Base-by-base conservation (phyloP, 257 asterid species). In the Voacanga thouarsii region DNA sequence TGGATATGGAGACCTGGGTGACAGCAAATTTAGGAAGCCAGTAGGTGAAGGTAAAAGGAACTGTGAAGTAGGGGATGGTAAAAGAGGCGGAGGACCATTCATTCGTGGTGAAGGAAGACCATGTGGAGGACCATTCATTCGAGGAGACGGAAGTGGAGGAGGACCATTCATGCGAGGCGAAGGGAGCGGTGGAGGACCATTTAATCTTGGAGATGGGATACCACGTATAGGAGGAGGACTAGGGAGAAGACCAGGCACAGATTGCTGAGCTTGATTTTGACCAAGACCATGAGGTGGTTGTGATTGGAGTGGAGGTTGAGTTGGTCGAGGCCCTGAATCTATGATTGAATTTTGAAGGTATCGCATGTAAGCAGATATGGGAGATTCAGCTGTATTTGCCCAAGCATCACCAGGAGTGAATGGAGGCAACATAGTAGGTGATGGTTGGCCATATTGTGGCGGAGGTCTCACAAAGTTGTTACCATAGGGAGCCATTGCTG, bases 1-100 rank as follows among this genome's bases (percentile, higher is more conserved):
- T 8, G 96, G 97, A 83, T 90, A 94, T 53, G 91, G 91, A 12
- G 98, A 90, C 68, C 96, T 88, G 39, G 98, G 98, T n/a, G 97
- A 90, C 15, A 84, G 75, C 86, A 87, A 44, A 76, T 86, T 88
- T 72, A 83, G 76, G 88, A 87, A 94, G 24, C 98, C 96, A 47
- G 87, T 81, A 45, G 98, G 97, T 21, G 97, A 94, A 39, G 96
- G 96, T 75, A 91, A 89, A 64, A 89, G 91, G 84, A 84, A 94
- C 86, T 94, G 98, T 4, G 97, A 91, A 45, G 90, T 89, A 2
- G 97, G 98, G 26, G 97, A 94, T 26, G 94, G 96, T 79, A 92
- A 83, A 76, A 85, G 87, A 30, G 93, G 94, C 71, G 88, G 90
- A n/a, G 91, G 90, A 23, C 96, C 97, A 82, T 86, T 86, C 86